phyloP scores from a whole-genome alignment of 83 land plant species.

The Thuja plicata region DNA sequence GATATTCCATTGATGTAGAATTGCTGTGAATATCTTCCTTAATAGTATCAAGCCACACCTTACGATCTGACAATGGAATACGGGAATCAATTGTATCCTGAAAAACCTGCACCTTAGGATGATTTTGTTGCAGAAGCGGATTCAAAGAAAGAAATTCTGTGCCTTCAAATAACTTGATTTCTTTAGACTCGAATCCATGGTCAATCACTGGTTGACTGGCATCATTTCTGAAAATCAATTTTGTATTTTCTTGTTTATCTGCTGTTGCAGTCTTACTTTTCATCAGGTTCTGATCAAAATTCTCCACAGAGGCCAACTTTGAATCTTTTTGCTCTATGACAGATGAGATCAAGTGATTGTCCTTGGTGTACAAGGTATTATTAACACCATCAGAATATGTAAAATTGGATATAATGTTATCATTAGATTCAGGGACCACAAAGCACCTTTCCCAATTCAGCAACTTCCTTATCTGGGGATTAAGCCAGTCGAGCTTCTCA shows the following conservation, averaged over 20 bases:
- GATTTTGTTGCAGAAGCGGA: background rate
- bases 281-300: background rate
- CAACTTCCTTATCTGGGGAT: slow-evolving; percentile 42
- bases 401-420: background rate
- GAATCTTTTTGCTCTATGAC: background rate
- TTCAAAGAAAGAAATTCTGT: background rate
- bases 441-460: slow-evolving; percentile 67
- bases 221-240: background rate
- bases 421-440: slow-evolving; percentile 39
- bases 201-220: background rate
- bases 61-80: background rate
- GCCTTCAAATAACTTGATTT: background rate
- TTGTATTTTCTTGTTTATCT: background rate
- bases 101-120: background rate
- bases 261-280: background rate
- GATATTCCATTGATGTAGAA: background rate
- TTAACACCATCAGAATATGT: background rate
- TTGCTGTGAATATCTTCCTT: background rate
- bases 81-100: background rate
- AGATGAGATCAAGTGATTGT: background rate
- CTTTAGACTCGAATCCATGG: background rate
- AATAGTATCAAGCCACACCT: background rate
- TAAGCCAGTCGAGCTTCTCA: slow-evolving; percentile 67
- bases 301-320: background rate
- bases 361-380: background rate